phyloP scores from a whole-genome alignment of 2,329 filamentous ascomycete genomes.

The Neospermospora avenae region DNA sequence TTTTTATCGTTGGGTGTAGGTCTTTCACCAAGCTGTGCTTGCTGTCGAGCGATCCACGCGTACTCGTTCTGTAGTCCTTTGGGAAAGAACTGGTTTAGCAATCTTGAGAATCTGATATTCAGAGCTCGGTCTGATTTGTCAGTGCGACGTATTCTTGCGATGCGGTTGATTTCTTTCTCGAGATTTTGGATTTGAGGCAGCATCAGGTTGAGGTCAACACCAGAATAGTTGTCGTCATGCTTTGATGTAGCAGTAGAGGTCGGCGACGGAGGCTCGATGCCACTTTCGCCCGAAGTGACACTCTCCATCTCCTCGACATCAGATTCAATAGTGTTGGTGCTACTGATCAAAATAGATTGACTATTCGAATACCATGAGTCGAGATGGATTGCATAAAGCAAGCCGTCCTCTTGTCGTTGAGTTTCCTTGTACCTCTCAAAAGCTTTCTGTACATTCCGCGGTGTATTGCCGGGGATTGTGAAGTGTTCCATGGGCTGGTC shows the following conservation, averaged over 20 bases:
- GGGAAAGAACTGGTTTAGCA: conserved; percentile 1
- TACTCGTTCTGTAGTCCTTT: background rate
- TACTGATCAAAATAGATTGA: background rate
- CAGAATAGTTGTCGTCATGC: background rate
- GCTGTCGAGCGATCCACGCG: background rate
- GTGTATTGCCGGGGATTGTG: background rate
- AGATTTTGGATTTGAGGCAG: background rate
- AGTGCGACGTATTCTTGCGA: background rate
- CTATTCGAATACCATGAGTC: background rate
- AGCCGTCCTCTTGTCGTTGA: background rate
- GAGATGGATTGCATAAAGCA: background rate
- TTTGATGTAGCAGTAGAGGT: background rate
- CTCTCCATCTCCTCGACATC: background rate
- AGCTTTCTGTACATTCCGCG: background rate
- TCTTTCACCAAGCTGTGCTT: background rate
- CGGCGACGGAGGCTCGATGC: background rate
- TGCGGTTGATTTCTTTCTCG: background rate
- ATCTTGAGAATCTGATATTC: background rate
- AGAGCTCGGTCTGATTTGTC: background rate
- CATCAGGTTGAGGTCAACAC: background rate
- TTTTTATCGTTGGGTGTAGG: background rate
- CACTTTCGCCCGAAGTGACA: background rate
- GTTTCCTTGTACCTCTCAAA: background rate
- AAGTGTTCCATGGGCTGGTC: background rate
- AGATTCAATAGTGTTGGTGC: background rate